phyloP scores from a whole-genome alignment of 2,329 filamentous ascomycete genomes.

The Cercospora sojina region DNA sequence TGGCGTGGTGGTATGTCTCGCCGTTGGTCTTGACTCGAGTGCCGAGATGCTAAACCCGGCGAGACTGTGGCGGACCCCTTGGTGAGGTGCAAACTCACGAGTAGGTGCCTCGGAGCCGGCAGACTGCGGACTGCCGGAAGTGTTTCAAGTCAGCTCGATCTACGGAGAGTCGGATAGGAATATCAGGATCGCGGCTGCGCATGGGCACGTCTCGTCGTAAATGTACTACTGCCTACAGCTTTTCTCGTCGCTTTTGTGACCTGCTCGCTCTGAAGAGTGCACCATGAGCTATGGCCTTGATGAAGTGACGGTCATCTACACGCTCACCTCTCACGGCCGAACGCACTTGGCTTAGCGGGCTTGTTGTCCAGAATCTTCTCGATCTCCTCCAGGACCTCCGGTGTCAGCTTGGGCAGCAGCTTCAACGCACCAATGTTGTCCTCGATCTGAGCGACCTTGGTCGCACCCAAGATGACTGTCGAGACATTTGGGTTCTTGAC shows the following conservation, averaged over 20 bases:
- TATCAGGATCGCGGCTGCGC: neutral
- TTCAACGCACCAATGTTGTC: slow-evolving; percentile 51
- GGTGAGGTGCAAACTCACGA: neutral
- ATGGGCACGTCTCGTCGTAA: slow-evolving; percentile 3
- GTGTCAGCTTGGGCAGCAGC: slow-evolving; percentile 42
- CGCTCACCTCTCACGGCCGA: slow-evolving; percentile 40
- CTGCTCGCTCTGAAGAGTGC: neutral
- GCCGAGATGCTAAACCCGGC: neutral
- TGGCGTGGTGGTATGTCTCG: neutral
- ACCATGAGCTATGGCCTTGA: neutral
- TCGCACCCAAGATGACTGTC: slow-evolving; percentile 57
- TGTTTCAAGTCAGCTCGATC: neutral
- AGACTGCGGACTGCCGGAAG: neutral
- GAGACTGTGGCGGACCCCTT: neutral
- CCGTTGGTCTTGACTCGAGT: neutral
- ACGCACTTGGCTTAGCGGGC: slow-evolving; percentile 36
- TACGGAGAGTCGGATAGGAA: neutral
- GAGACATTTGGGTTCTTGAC: slow-evolving; percentile 58
- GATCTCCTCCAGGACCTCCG: slow-evolving; percentile 45
- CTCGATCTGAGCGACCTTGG: slow-evolving; percentile 49
- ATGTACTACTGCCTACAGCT: slow-evolving; percentile 1
- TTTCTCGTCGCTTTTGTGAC: neutral
- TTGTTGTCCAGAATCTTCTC: slow-evolving; percentile 46
- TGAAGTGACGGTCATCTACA: neutral
- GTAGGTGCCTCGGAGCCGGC: neutral